Evolutionary conservation across 2,329 filamentous ascomycete species (phyloP).

Genomic region (Apiospora kogelbergensis): DNA sequence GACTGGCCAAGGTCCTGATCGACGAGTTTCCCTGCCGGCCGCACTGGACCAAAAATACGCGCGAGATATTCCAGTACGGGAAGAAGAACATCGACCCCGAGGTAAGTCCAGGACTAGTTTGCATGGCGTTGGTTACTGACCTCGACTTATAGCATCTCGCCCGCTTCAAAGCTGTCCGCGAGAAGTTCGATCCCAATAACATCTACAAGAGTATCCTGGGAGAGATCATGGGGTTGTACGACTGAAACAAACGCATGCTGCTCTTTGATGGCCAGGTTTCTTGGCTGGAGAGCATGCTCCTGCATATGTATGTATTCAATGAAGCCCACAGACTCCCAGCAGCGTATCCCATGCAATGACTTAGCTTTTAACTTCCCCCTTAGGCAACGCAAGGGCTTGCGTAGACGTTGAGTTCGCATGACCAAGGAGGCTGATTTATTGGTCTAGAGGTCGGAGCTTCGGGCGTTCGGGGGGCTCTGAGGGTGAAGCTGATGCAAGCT

Average conservation of each 20-base stretch:
- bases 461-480: not conserved
- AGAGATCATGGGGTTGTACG: constrained; percentile 48
- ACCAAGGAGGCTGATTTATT: not conserved
- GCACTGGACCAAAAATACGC: constrained; percentile 55
- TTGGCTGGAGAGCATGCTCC: not conserved
- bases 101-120: constrained; percentile 29
- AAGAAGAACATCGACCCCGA: constrained; percentile 47
- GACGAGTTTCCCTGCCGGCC: constrained; percentile 51
- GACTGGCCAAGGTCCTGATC: constrained; percentile 45
- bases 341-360: not conserved
- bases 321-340: not conserved
- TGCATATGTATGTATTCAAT: not conserved
- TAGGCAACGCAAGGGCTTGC: constrained; percentile 4
- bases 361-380: not conserved
- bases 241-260: constrained; percentile 15
- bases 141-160: constrained; percentile 33
- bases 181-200: constrained; percentile 48
- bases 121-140: not conserved
- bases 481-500: not conserved
- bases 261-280: not conserved
- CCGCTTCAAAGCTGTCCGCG: constrained; percentile 47
- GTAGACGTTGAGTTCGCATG: not conserved
- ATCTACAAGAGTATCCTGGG: constrained; percentile 48
- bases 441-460: not conserved
- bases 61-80: constrained; percentile 44